These are phyloP conservation scores for Didymella keratinophila DNA, from an alignment of 2,329 filamentous ascomycete species.

Conservation along the genomic window DNA sequence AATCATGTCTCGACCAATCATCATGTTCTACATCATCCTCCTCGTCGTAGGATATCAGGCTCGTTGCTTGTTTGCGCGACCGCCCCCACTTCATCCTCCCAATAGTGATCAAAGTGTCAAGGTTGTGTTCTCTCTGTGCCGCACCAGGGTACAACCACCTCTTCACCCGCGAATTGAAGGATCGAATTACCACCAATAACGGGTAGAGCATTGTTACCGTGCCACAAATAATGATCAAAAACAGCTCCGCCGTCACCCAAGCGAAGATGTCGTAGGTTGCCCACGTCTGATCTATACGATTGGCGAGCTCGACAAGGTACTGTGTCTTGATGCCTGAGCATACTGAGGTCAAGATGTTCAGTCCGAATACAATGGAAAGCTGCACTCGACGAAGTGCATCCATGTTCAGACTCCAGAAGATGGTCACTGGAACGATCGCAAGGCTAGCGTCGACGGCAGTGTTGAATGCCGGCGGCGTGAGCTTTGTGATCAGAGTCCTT, in stretches of 20 bases:
- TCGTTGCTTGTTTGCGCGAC: too few relatives aligned
- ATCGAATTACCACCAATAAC: too few relatives aligned
- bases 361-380: constrained; percentile 14
- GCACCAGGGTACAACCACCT: too few relatives aligned
- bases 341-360: constrained; percentile 14
- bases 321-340: constrained; percentile 19
- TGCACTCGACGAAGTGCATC: not conserved
- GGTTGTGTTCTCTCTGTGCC: too few relatives aligned
- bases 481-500: too few relatives aligned
- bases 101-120: too few relatives aligned
- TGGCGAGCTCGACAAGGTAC: constrained; percentile 6
- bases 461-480: constrained; percentile 2
- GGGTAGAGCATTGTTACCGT: constrained; percentile 7
- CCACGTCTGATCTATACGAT: constrained; percentile 17
- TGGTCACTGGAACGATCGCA: constrained; percentile 8
- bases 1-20: too few relatives aligned
- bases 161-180: too few relatives aligned
- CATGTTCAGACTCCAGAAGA: constrained; percentile 10
- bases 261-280: constrained; percentile 17
- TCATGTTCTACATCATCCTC: too few relatives aligned
- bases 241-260: constrained; percentile 14
- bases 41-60: too few relatives aligned
- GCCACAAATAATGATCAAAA: constrained; percentile 9
- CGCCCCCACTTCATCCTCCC: too few relatives aligned
- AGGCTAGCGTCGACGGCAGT: constrained; percentile 14